Evolutionary conservation across 805 yeast genomes (phyloP), one percentile per base, ranked within the genome.

Genomic region (Yarrowia bubula): DNA sequence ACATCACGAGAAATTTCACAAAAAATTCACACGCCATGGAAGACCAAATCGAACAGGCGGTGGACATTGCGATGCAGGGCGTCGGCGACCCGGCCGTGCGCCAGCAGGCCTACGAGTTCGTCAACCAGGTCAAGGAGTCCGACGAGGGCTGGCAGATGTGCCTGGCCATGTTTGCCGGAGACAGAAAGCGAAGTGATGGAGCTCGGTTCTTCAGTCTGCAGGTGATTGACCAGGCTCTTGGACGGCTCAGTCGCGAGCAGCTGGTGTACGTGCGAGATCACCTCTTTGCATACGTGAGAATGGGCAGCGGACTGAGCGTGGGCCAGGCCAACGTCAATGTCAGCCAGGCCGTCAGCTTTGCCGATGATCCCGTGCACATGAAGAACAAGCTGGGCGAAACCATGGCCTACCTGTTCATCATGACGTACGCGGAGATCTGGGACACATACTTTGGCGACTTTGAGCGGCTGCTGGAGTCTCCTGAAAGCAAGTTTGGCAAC

Each of bases 1-100:
- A 31, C n/a, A n/a, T n/a, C n/a, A 18, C 47, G 47, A 15, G 47
- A 38, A 22, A 22, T n/a, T 28, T n/a, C n/a, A 31, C 37, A 55
- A 8, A 55, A 58, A 47, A 58, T 14, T 33, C 42, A 42, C 64
- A 18, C 48, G n/a, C 28, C 64, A 41, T 50, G 78, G 79, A 76
- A 65, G 78, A 77, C 63, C 96, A 92, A 79, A 87, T 92, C 71
- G 90, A 84, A 75, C 95, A 90, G 77, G 97, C 96, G 46, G 95
- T 92, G 55, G 86, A 84, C 68, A 85, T 91, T 68, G 97, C 96
- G 8, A 83, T 89, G 64, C 85, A 86, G 74, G 87, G 89, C 35
- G 79, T 86, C 31, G 83, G 87, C 9, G 90, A 88, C 73, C 77
- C 81, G 14, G 78, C 73, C 44, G 77, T 90, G 58, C 86, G 86